These are phyloP conservation scores for Porcisia hertigi DNA, from an alignment of 208 protist genomes.

Conservation along the genomic window DNA sequence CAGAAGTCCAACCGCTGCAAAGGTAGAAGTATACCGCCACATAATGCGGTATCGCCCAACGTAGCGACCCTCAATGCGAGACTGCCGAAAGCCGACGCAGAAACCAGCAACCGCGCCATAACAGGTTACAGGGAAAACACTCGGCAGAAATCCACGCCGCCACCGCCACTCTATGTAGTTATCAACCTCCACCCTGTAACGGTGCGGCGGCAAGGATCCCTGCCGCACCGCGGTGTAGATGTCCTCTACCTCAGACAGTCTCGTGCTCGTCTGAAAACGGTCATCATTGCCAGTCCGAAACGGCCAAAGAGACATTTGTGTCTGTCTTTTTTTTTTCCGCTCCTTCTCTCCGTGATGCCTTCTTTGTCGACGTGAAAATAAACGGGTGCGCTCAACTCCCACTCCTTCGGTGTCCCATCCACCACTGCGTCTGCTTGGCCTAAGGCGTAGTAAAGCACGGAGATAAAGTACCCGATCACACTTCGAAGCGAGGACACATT, in stretches of 20 bases:
- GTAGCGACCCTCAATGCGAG: conserved; percentile 76
- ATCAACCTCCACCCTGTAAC: conserved; percentile 65
- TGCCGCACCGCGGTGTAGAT: conserved; percentile 75
- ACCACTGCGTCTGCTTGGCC: too few relatives aligned
- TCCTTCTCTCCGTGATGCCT: too few relatives aligned
- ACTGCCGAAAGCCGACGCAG: conserved; percentile 71
- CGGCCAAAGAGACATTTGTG: conserved; percentile 75
- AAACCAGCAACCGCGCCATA: conserved; percentile 64
- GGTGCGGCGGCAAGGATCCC: conserved; percentile 57
- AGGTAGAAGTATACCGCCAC: conserved; percentile 84
- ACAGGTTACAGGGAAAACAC: conserved; percentile 76
- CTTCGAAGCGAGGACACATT: too few relatives aligned
- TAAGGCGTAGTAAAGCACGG: too few relatives aligned
- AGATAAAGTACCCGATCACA: too few relatives aligned
- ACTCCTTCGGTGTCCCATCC: too few relatives aligned
- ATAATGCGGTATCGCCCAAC: conserved; percentile 75
- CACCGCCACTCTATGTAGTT: conserved; percentile 86
- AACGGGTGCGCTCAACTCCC: too few relatives aligned
- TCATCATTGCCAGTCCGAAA: conserved; percentile 90
- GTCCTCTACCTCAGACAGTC: conserved; percentile 22
- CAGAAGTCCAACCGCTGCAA: conserved; percentile 67
- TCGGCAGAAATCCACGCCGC: conserved; percentile 75
- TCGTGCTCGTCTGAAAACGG: conserved; percentile 56
- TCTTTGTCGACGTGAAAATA: too few relatives aligned
- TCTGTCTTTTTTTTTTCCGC: too few relatives aligned